A percentile compares a stretch with the other conserved stretches of the same genome.
Evolutionary conservation across 2,329 filamentous ascomycete genomes (phyloP).

Genomic region (Pyrenochaeta sp.): DNA sequence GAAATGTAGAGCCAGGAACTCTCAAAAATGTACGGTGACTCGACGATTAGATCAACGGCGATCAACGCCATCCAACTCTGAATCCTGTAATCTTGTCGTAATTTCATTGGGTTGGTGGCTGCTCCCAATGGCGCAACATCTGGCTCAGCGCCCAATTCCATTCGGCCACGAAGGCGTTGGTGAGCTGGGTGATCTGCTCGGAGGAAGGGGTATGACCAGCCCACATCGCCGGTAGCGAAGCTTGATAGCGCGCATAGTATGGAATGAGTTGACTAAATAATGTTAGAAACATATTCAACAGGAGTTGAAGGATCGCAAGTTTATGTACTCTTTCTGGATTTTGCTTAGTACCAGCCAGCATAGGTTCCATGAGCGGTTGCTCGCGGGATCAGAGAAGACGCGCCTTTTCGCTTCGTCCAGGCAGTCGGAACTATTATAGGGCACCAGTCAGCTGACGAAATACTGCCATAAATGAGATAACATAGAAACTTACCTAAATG

Average conservation of each 20-base stretch:
- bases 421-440: conserved; percentile 62
- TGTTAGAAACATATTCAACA: conserved; percentile 15
- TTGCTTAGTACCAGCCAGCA: conserved; percentile 76
- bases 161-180: conserved; percentile 70
- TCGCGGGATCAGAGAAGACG: conserved; percentile 70
- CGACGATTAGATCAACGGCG: background rate
- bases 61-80: background rate
- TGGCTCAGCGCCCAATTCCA: conserved; percentile 71
- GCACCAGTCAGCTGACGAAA: background rate
- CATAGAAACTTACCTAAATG: conserved; percentile 58
- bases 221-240: conserved; percentile 74
- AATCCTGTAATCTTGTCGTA: background rate
- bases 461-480: background rate
- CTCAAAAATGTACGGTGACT: background rate
- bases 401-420: conserved; percentile 71
- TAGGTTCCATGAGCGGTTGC: conserved; percentile 77
- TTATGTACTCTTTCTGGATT: conserved; percentile 69
- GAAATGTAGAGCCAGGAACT: background rate
- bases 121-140: conserved; percentile 74
- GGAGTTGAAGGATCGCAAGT: background rate
- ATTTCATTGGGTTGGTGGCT: conserved; percentile 55
- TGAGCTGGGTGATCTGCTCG: conserved; percentile 66
- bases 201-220: conserved; percentile 64
- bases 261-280: conserved; percentile 64
- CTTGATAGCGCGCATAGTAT: conserved; percentile 68